These are phyloP conservation scores for Mytilinidion resinicola DNA, from an alignment of 495 filamentous ascomycete species.

Conservation along the genomic window DNA sequence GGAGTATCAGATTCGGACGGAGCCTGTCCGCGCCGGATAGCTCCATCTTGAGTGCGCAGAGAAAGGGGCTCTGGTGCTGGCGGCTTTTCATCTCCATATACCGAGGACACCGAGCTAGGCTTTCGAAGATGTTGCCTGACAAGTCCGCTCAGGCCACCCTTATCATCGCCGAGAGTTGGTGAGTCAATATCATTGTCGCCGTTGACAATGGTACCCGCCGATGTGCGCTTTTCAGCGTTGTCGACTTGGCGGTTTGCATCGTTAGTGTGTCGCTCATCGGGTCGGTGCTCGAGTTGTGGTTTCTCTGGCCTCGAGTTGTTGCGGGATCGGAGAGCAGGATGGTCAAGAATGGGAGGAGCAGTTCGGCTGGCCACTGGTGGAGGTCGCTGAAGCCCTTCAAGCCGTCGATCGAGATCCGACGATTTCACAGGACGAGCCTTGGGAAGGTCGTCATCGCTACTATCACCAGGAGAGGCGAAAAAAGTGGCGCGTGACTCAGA, in stretches of 20 bases:
- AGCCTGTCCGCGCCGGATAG: slow-evolving; percentile 16
- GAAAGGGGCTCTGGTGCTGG: slow-evolving; percentile 13
- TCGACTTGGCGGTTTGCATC: background rate
- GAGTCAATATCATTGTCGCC: slow-evolving; percentile 51
- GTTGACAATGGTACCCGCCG: slow-evolving; percentile 23
- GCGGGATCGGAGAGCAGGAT: slow-evolving; percentile 24
- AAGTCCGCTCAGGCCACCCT: slow-evolving; percentile 68
- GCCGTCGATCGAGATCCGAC: slow-evolving; percentile 8
- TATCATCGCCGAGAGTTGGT: slow-evolving; percentile 66
- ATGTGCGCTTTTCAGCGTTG: background rate
- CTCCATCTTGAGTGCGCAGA: slow-evolving; percentile 15
- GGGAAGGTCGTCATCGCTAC: slow-evolving; percentile 23
- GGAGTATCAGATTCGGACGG: slow-evolving; percentile 31
- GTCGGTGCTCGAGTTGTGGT: background rate
- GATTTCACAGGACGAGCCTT: slow-evolving; percentile 2
- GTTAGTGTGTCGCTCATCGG: background rate
- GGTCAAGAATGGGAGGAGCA: slow-evolving; percentile 19
- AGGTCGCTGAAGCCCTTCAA: slow-evolving; percentile 14
- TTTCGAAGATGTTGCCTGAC: slow-evolving; percentile 80
- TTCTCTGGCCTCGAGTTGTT: slow-evolving; percentile 11
- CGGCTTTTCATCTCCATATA: slow-evolving; percentile 49
- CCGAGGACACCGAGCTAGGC: slow-evolving; percentile 73
- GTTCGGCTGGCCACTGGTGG: background rate
- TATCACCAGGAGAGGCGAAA: slow-evolving; percentile 22
- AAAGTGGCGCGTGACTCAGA: slow-evolving; percentile 19